These are phyloP conservation scores for Pleurozium schreberi DNA, from an alignment of 225 moss, liverwort and hornwort genomes.

Conservation along the genomic window DNA sequence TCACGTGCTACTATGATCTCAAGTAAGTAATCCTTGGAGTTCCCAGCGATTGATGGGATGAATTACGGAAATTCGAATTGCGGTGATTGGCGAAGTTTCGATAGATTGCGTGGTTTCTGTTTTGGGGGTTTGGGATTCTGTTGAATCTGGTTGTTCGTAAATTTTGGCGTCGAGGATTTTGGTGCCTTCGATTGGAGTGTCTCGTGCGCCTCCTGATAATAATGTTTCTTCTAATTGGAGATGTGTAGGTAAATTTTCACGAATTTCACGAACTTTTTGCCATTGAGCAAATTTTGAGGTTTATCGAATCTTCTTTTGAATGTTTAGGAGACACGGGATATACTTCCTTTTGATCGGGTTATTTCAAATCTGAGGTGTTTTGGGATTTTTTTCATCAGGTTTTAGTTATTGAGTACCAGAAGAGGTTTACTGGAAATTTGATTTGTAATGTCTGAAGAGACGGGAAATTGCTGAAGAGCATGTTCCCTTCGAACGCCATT, in stretches of 20 bases:
- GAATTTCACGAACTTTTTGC: background rate
- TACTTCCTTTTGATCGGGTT: background rate
- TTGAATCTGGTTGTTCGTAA: background rate
- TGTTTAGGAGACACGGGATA: background rate
- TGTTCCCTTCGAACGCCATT: background rate
- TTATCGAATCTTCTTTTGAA: background rate
- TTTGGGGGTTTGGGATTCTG: background rate
- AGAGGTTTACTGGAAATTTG: background rate
- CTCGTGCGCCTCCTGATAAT: background rate
- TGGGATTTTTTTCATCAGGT: background rate
- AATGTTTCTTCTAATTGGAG: background rate
- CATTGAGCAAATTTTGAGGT: background rate
- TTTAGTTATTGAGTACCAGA: background rate
- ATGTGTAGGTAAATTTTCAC: background rate
- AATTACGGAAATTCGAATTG: background rate
- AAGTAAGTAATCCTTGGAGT: constrained; percentile 4
- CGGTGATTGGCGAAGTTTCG: background rate
- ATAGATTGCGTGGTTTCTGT: background rate
- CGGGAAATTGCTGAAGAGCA: background rate
- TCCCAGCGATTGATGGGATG: background rate
- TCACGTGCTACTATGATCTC: constrained; percentile 45
- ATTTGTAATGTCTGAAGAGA: background rate
- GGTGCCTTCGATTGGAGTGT: background rate
- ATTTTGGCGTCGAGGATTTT: background rate
- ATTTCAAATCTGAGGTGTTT: background rate